phyloP scores from a whole-genome alignment of 805 yeast species.

The Starmerella potacharoeniae region DNA sequence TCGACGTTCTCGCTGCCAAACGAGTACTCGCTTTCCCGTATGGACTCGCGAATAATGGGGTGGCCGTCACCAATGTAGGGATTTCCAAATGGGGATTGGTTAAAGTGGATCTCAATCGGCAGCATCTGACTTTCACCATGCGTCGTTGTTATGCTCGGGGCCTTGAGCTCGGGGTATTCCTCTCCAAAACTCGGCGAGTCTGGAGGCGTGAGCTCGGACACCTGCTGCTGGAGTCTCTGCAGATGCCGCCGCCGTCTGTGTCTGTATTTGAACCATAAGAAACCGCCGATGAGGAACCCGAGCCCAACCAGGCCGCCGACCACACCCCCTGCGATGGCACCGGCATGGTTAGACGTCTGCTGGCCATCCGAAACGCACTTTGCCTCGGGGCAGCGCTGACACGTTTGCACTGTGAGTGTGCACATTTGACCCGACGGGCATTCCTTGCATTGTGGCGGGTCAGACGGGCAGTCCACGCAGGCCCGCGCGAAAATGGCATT shows the following conservation, averaged over 20 bases:
- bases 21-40: constrained; percentile 21
- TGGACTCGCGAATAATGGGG: constrained; percentile 27
- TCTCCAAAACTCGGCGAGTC: constrained; percentile 17
- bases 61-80: neutral
- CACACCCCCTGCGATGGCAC: constrained; percentile 65
- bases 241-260: constrained; percentile 11
- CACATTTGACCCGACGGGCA: constrained; percentile 47
- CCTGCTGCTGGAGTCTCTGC: constrained; percentile 5
- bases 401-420: constrained; percentile 43
- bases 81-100: neutral
- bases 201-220: constrained; percentile 11
- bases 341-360: constrained; percentile 25
- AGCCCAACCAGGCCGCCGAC: constrained; percentile 48
- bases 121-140: constrained; percentile 1
- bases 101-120: constrained; percentile 1
- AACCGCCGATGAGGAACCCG: constrained; percentile 29
- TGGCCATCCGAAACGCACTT: constrained; percentile 32
- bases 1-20: constrained; percentile 9
- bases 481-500: constrained; percentile 9
- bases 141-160: constrained; percentile 13
- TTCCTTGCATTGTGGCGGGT: constrained; percentile 39
- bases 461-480: constrained; percentile 29
- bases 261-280: constrained; percentile 17
- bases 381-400: constrained; percentile 45
- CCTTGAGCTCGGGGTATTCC: constrained; percentile 6